Evolutionary conservation across 768 basidiomycete species (phyloP), one percentile per base, ranked within the genome.

Genomic region (Auriculariales sp.): DNA sequence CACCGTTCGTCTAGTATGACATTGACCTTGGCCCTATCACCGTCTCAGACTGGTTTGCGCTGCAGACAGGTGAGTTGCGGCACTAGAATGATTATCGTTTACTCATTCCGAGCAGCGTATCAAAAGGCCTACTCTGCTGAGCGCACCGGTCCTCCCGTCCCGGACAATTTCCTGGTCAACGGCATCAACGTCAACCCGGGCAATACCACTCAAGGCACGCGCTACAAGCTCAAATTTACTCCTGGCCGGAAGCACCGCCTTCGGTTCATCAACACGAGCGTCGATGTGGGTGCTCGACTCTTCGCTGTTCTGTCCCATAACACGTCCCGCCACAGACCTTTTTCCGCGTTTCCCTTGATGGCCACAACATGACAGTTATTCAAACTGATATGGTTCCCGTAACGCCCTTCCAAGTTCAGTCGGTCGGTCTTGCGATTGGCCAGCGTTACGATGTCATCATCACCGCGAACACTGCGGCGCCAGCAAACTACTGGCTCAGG

Each of bases 361-460:
- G 45, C 3, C 50, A 51, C 32, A 28, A 22, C 27, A 51, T 51
- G 50, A 32, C 15, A 7, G 31, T 51, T 19, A 51, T 51, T 33
- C 39, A 51, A 27, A 44, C 28, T 9, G 50, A 51, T 24, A 30
- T 42, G 15, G 48, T 49, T 12, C 25, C 39, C 7, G 19, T 44
- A 25, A 33, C 19, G 17, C 49, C 49, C 14, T 50, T 44, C 28
- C 10, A 19, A 3, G 35, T 29, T n/a, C 25, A 46, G 3, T 17
- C 30, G 14, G 17, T 51, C 24, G 42, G 31, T 30, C 22, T 51
- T 22, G 25, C 39, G 3, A 44, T 45, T 22, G 50, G 42, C 14
- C 50, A 51, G 44, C 42, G 50, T 19, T 51, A 51, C 32, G 44
- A 42, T 22, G 32, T 51, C n/a, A 27, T 51, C 22, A 44, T 51